Conservation (phyloP, 306 rosid genomes). For the Malus asiatica region DNA sequence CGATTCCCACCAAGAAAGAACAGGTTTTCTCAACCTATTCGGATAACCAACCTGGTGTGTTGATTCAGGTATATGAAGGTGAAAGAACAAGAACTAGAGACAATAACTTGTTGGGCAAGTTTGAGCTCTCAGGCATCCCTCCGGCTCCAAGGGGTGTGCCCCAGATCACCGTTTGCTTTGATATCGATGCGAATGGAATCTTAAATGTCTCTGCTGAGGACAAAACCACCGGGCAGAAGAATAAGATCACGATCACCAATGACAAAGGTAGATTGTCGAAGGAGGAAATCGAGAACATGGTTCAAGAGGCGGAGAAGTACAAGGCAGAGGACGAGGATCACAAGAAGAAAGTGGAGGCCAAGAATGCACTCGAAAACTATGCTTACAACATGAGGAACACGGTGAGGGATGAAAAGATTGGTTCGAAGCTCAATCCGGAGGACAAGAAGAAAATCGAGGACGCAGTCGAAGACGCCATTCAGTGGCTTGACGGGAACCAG, state of each 20-base stretch:
- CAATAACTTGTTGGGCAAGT: slow-evolving; percentile 30
- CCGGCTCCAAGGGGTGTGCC: slow-evolving; percentile 34
- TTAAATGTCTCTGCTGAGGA: slow-evolving; percentile 35
- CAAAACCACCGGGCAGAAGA: slow-evolving; percentile 31
- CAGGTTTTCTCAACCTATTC: slow-evolving; percentile 16
- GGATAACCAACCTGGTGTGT: slow-evolving; percentile 17
- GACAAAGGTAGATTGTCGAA: slow-evolving; percentile 28
- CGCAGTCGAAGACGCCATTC: slow-evolving; percentile 12
- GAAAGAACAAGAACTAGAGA: slow-evolving; percentile 22
- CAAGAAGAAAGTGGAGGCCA: slow-evolving; percentile 24
- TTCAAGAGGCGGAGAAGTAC: slow-evolving; percentile 34
- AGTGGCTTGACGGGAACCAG: slow-evolving; percentile 23
- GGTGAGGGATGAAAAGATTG: slow-evolving; percentile 24
- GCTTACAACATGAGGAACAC: slow-evolving; percentile 25
- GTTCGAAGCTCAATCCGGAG: background rate
- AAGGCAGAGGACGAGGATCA: slow-evolving; percentile 29
- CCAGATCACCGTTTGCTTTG: slow-evolving; percentile 23
- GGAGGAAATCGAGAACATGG: slow-evolving; percentile 31
- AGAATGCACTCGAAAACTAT: slow-evolving; percentile 20
- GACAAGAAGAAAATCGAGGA: slow-evolving; percentile 25
- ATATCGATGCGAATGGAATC: slow-evolving; percentile 37
- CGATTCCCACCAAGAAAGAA: slow-evolving; percentile 33
- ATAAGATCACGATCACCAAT: slow-evolving; percentile 33
- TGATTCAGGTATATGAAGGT: slow-evolving; percentile 34
- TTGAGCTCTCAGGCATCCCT: slow-evolving; percentile 29